Conservation (phyloP, 345 rosid species). For the Arabidopsis suecica region DNA sequence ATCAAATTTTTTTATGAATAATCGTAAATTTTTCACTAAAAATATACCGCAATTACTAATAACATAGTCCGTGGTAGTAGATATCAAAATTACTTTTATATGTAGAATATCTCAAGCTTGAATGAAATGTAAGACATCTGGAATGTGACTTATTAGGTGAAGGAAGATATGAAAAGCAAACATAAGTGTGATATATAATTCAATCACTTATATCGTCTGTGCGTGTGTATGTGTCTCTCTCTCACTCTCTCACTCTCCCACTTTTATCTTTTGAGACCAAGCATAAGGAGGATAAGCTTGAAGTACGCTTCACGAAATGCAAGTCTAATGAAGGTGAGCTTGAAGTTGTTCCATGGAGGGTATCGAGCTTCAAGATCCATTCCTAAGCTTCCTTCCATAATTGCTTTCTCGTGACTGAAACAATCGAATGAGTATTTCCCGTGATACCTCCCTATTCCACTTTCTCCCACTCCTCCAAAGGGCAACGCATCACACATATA, state of each 20-base stretch:
- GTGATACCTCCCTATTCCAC: slow-evolving; percentile 89
- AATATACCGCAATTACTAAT: neutral
- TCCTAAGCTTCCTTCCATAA: slow-evolving; percentile 64
- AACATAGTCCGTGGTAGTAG: neutral
- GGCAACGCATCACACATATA: slow-evolving; percentile 70
- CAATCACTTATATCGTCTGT: slow-evolving; percentile 2
- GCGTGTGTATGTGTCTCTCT: neutral
- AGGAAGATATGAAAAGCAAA: slow-evolving; percentile 17
- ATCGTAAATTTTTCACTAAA: neutral
- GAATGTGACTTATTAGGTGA: slow-evolving; percentile 24
- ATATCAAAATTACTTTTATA: neutral
- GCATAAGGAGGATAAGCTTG: slow-evolving; percentile 56
- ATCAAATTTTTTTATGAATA: neutral
- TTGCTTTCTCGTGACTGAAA: slow-evolving; percentile 91
- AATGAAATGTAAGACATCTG: slow-evolving; percentile 9
- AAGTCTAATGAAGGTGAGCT: slow-evolving; percentile 64
- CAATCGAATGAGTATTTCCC: slow-evolving; percentile 90
- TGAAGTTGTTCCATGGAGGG: slow-evolving; percentile 86
- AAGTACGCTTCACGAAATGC: slow-evolving; percentile 65
- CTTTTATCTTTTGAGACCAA: slow-evolving; percentile 54
- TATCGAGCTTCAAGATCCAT: slow-evolving; percentile 78
- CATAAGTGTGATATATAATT: slow-evolving; percentile 6
- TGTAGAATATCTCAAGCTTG: slow-evolving; percentile 11
- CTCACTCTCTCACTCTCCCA: neutral
- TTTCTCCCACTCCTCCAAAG: slow-evolving; percentile 88